Percentiles rank a stretch among this genome's conserved stretches.
Evolutionary conservation across 257 asterid species (phyloP).

Genomic region (Verbascum thapsus): DNA sequence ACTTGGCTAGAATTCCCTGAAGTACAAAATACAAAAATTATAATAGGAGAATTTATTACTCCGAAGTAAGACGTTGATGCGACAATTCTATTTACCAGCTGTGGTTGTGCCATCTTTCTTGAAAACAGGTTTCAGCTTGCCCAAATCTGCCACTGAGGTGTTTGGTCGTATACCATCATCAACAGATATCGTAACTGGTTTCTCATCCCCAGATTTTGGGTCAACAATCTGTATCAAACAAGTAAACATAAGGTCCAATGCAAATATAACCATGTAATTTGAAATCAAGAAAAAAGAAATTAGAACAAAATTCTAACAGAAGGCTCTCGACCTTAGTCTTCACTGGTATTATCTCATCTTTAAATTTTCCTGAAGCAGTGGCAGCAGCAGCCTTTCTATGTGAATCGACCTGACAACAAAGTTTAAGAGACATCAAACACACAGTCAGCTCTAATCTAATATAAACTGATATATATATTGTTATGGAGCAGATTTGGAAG

Average conservation of each 20-base stretch:
- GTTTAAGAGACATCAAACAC: background rate
- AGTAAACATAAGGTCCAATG: slow-evolving; percentile 21
- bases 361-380: slow-evolving; percentile 89
- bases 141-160: slow-evolving; percentile 61
- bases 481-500: too few relatives aligned
- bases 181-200: slow-evolving; percentile 72
- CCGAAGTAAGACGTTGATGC: background rate
- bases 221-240: slow-evolving; percentile 68
- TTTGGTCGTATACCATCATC: slow-evolving; percentile 94
- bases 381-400: slow-evolving; percentile 99
- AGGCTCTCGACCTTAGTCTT: slow-evolving; percentile 65
- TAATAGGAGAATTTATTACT: slow-evolving; percentile 20
- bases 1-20: slow-evolving; percentile 97
- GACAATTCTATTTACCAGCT: slow-evolving; percentile 59
- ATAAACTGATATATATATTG: slow-evolving; percentile 4
- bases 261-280: background rate
- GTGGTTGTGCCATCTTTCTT: slow-evolving; percentile 99
- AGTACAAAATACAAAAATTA: slow-evolving; percentile 17
- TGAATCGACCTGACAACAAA: slow-evolving; percentile 69
- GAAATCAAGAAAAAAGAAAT: background rate
- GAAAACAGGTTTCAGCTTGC: slow-evolving; percentile 86
- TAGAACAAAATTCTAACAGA: background rate
- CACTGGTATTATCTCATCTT: slow-evolving; percentile 92
- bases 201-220: slow-evolving; percentile 96
- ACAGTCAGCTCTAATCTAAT: slow-evolving; percentile 1